Conservation (phyloP, 2,329 filamentous ascomycete species). For the Fusarium sp. region DNA sequence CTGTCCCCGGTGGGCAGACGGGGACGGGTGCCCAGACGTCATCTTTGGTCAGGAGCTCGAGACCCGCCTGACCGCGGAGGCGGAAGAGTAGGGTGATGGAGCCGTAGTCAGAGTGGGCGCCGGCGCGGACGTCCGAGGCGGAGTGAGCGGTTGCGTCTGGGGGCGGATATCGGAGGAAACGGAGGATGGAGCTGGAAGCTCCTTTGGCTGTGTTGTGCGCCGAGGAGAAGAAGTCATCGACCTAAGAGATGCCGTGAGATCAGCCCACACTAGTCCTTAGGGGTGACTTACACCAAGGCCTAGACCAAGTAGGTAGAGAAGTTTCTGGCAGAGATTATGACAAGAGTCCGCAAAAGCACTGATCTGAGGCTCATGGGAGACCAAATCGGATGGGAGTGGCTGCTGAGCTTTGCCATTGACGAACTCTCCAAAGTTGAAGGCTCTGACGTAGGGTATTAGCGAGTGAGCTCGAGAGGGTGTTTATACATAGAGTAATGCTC, state of each 20-base stretch:
- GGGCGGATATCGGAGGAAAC: constrained; percentile 79
- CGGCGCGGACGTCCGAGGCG: constrained; percentile 78
- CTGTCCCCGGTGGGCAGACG: constrained; percentile 71
- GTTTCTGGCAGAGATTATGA: constrained; percentile 74
- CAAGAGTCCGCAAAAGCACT: constrained; percentile 76
- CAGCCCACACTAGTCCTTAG: constrained; percentile 2
- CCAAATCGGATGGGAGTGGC: constrained; percentile 75
- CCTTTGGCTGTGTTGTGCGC: constrained; percentile 59
- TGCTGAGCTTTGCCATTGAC: constrained; percentile 75
- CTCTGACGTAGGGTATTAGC: constrained; percentile 60
- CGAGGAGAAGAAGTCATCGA: constrained; percentile 64
- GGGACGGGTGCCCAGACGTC: constrained; percentile 71
- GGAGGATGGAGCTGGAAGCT: constrained; percentile 69
- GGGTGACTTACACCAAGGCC: constrained; percentile 70
- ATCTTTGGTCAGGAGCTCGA: constrained; percentile 78
- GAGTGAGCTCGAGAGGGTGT: not conserved
- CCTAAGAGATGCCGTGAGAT: constrained; percentile 41
- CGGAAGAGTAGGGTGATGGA: constrained; percentile 84
- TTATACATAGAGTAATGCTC: constrained; percentile 34
- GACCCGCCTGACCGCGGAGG: constrained; percentile 82
- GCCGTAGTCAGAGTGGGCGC: constrained; percentile 91
- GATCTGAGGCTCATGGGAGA: constrained; percentile 69
- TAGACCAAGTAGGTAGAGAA: constrained; percentile 81
- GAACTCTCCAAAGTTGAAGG: constrained; percentile 92
- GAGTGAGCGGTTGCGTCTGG: constrained; percentile 56